Evolutionary conservation across 2,329 filamentous ascomycete genomes (phyloP), one percentile per base, ranked within the genome.

Genomic region (Calcarisporium arbuscula): DNA sequence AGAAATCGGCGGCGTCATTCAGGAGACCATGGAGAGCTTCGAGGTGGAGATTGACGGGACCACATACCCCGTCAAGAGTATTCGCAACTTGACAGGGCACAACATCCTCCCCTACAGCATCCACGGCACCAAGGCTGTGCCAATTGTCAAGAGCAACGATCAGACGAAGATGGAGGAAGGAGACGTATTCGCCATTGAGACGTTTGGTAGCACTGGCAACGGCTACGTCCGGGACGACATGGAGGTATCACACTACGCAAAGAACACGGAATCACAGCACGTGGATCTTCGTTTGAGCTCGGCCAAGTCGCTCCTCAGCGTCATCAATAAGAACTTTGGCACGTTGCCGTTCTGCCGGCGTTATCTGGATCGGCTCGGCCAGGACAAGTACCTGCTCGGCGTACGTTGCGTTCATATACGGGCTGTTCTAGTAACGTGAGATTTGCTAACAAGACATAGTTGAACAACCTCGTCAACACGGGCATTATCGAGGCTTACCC

Each of bases 91-190:
- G 41, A 90, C 85, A 53, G 88, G 87, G 8, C 89, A 95, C 67
- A 90, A 85, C 47, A 95, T 95, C 53, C 72, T 85, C 37, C 88
- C 80, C 42, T 92, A 89, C 67, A 80, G 79, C 57, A 95, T 95
- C 50, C 89, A 95, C 64, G 88, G 89, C 38, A 84, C 79, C 50
- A 95, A 95, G 72, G 88, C 85, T 46, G 86, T 95, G 33, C 90
- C 89, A 0, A 95, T 95, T 51, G 87, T 95, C 44, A 94, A 94
- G 68, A 82, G 79, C 42, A 76, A 77, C 42, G 86, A 94, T 53
- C 79, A 82, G 57, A 94, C 87, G 34, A 95, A 94, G 72, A 96
- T 96, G 90, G 89, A 95, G 65, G 90, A 95, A 63, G 88, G 88
- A 27, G 89, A 96, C 54, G 81, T 88, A 14, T 96, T 94, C 59